A percentile compares a stretch with the other conserved stretches of the same genome.
Conservation (phyloP, 192 early-diverging fungal genomes). For the Gigaspora rosea region DNA sequence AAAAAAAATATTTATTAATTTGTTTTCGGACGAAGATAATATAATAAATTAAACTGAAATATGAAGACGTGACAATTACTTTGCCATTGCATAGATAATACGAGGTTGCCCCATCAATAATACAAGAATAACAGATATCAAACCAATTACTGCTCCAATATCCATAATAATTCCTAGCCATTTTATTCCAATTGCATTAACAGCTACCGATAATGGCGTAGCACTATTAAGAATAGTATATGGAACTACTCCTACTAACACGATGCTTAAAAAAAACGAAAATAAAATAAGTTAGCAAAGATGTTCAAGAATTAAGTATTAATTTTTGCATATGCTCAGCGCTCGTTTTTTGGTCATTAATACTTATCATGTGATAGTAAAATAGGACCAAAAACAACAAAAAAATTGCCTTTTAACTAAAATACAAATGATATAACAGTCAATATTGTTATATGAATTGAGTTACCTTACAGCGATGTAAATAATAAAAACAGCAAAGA, state of each 20-base stretch:
- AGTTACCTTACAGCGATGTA: constrained; percentile 67
- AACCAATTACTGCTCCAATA: constrained; percentile 77
- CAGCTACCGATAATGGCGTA: constrained; percentile 59
- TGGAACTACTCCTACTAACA: constrained; percentile 70
- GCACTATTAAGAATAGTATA: constrained; percentile 52
- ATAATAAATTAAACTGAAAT: not conserved
- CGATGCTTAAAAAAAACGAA: constrained; percentile 41
- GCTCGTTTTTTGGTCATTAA: too few relatives aligned
- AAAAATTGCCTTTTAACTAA: not conserved
- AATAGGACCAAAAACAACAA: not conserved
- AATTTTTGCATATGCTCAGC: too few relatives aligned
- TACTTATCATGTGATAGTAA: too few relatives aligned
- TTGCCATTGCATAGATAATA: constrained; percentile 84
- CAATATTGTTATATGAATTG: not conserved
- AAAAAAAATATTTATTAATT: not conserved
- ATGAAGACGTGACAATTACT: constrained; percentile 19
- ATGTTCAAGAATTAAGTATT: not conserved
- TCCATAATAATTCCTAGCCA: constrained; percentile 79
- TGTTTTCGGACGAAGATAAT: not conserved
- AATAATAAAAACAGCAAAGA: constrained; percentile 74
- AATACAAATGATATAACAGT: not conserved
- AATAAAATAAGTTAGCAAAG: not conserved
- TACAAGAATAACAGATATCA: constrained; percentile 78
- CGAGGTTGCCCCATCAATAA: constrained; percentile 82
- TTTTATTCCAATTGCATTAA: constrained; percentile 44